These are phyloP conservation scores for Didymella keratinophila DNA, from an alignment of 2,329 filamentous ascomycete species.

Conservation along the genomic window DNA sequence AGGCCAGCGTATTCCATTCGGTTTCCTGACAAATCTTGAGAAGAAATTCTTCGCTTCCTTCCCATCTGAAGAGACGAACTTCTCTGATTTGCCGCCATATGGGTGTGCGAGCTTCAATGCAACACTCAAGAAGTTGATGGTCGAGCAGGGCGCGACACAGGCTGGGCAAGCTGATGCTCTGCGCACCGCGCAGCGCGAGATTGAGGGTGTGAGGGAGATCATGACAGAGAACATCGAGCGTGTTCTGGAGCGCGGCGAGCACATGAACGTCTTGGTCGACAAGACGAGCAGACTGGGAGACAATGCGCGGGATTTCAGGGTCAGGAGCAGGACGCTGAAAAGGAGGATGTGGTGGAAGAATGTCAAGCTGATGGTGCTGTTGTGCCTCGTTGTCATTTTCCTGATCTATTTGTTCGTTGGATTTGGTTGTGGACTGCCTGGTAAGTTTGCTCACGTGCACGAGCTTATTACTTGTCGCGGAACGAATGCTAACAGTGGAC, in stretches of 20 bases:
- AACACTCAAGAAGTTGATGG: slow-evolving; percentile 77
- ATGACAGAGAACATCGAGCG: slow-evolving; percentile 97
- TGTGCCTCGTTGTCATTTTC: slow-evolving; percentile 75
- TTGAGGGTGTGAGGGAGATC: slow-evolving; percentile 89
- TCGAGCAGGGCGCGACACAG: slow-evolving; percentile 81
- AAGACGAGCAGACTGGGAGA: slow-evolving; percentile 94
- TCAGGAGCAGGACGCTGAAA: slow-evolving; percentile 84
- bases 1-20: slow-evolving; percentile 89
- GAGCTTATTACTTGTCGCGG: not conserved
- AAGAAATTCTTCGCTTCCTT: slow-evolving; percentile 82
- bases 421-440: slow-evolving; percentile 75
- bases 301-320: slow-evolving; percentile 87
- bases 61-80: slow-evolving; percentile 72
- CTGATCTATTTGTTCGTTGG: slow-evolving; percentile 75
- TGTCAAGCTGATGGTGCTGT: slow-evolving; percentile 86
- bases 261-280: slow-evolving; percentile 91
- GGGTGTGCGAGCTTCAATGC: slow-evolving; percentile 88
- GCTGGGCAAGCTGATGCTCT: slow-evolving; percentile 79
- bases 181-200: slow-evolving; percentile 82
- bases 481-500: slow-evolving; percentile 27
- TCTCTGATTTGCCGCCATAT: slow-evolving; percentile 81
- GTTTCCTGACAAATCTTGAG: slow-evolving; percentile 89
- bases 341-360: slow-evolving; percentile 99
- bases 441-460: slow-evolving; percentile 28
- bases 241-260: slow-evolving; percentile 83